Percentiles rank a stretch among this genome's conserved stretches.
These are phyloP conservation scores for Cadophora luteo-olivacea DNA, from an alignment of 2,329 filamentous ascomycete genomes.

Conservation along the genomic window DNA sequence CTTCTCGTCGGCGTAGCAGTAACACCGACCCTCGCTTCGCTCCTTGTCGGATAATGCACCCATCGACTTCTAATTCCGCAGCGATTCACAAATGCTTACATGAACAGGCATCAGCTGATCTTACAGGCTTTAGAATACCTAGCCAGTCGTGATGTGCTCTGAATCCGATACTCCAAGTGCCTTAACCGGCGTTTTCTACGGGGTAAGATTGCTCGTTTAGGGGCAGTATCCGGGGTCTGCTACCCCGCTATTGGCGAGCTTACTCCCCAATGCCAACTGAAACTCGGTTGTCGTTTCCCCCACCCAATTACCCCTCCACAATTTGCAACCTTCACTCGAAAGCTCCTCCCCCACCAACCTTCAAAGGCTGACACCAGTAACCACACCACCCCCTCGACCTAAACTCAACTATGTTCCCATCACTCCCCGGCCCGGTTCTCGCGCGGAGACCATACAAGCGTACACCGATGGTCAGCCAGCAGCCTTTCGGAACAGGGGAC, in stretches of 20 bases:
- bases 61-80: neutral
- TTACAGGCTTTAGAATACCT: neutral
- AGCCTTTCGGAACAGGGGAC: conserved; percentile 10
- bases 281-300: conserved; percentile 2
- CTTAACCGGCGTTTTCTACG: no score
- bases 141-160: neutral
- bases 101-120: neutral
- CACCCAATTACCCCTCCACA: conserved; percentile 9
- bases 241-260: neutral
- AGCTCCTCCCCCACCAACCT: neutral
- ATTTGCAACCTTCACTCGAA: conserved; percentile 1
- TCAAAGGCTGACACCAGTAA: neutral
- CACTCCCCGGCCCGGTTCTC: neutral
- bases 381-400: neutral
- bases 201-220: no score
- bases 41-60: conserved; percentile 7
- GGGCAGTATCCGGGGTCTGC: conserved; percentile 10
- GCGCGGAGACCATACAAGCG: conserved; percentile 13
- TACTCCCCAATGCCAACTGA: neutral
- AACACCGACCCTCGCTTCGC: neutral
- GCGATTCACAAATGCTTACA: neutral
- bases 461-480: conserved; percentile 8
- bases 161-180: no score
- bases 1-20: neutral
- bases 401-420: neutral